Evolutionary conservation across 116 monocot genomes (phyloP).

Genomic region (Zostera marina): DNA sequence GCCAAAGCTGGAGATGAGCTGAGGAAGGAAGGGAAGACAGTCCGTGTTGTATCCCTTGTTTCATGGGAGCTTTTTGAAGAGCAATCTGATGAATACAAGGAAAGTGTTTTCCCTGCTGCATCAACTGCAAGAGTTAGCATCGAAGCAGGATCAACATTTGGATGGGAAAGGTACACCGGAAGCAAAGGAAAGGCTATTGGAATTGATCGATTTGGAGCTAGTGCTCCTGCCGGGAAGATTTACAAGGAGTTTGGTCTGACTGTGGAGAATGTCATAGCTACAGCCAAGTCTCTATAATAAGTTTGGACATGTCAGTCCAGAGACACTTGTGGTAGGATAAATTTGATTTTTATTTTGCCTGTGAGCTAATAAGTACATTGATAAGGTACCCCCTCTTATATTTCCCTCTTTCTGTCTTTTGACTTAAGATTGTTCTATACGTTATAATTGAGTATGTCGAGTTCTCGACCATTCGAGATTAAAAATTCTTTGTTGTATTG

Average conservation of each 20-base stretch:
- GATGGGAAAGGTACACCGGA: constrained; percentile 73
- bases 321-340: neutral
- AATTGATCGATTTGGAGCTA: constrained; percentile 80
- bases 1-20: constrained; percentile 70
- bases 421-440: no score
- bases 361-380: no score
- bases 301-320: neutral
- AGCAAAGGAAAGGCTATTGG: constrained; percentile 72
- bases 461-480: no score
- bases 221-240: constrained; percentile 84
- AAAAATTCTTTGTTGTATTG: no score
- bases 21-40: constrained; percentile 81
- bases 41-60: constrained; percentile 73
- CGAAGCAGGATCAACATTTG: constrained; percentile 79
- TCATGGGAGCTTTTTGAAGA: constrained; percentile 90
- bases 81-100: constrained; percentile 77
- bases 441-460: no score
- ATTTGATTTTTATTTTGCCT: neutral
- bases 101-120: constrained; percentile 57
- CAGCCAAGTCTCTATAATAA: constrained; percentile 50
- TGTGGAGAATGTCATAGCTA: constrained; percentile 49
- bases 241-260: constrained; percentile 92
- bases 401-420: no score
- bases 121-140: constrained; percentile 72
- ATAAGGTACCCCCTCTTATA: no score